Evolutionary conservation across 352 stramenopile genomes (phyloP), one percentile per base, ranked within the genome.

Genomic region (Phytophthora fragariae): DNA sequence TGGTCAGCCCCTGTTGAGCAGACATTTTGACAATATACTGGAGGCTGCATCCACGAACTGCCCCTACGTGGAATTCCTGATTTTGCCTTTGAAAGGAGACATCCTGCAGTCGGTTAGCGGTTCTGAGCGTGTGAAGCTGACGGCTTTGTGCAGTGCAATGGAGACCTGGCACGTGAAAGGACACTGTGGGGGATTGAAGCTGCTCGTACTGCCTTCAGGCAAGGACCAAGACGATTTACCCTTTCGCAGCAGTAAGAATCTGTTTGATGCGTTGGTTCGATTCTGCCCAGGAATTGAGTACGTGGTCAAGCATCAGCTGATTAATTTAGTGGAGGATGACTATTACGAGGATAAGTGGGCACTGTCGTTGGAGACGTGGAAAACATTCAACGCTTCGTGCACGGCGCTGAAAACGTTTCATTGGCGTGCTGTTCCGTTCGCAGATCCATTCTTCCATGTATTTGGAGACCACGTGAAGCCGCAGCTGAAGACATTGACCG

Each of bases 381-480:
- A 21, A 49, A 11, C 19, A 9, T 67, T 67, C 33, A 67, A 67
- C 21, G 21, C 29, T n/a, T 52, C 21, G 5, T 67, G 47, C 15
- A 66, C 46, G 8, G 27, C 29, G 0, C 24, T 66, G 47, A 35
- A n/a, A 17, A 46, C 11, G 2, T 66, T 66, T 24, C 47, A 31
- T 39, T 67, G 31, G 31, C 8, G 19, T 12, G 60, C 39, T 57
- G 60, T 67, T 8, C 60, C 49, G 4, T 57, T 59, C 39, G 60
- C 31, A 2, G 60, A 58, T 9, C 12, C 46, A 7, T 67, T 59
- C 14, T 59, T 67, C 21, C 49, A 33, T 12, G 49, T 41, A 7
- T 67, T 67, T 67, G 60, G 49, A 29, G 60, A 67, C 10, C 5
- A 49, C 24, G n/a, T 58, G 2, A 67, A 67, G 60, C 47, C 60